Percentiles rank a stretch among this genome's conserved stretches.
Evolutionary conservation across 805 yeast genomes (phyloP).

Genomic region (Komagataella mondaviorum): DNA sequence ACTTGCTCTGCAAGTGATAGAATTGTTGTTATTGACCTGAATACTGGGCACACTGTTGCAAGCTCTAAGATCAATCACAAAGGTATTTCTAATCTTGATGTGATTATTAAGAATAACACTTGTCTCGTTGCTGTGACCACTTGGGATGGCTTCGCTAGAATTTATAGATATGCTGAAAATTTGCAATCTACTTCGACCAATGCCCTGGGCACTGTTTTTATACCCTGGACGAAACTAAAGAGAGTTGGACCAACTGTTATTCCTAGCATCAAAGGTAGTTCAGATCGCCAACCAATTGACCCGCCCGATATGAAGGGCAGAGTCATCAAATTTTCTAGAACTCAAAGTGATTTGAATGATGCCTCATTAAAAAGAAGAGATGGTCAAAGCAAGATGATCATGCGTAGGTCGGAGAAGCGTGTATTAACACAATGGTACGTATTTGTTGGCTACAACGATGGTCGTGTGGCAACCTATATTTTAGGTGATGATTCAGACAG

Average conservation of each 20-base stretch:
- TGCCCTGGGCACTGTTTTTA: background rate
- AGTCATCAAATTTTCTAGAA: slow-evolving; percentile 8
- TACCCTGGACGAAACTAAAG: slow-evolving; percentile 9
- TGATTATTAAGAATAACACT: slow-evolving; percentile 5
- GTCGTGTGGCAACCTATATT: slow-evolving; percentile 14
- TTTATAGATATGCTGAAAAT: slow-evolving; percentile 11
- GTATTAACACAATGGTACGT: slow-evolving; percentile 12
- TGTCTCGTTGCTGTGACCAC: slow-evolving; percentile 22
- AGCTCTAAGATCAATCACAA: slow-evolving; percentile 18
- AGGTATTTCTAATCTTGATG: slow-evolving; percentile 19
- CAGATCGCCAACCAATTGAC: background rate
- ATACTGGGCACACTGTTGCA: slow-evolving; percentile 1
- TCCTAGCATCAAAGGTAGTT: slow-evolving; percentile 3
- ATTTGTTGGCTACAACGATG: slow-evolving; percentile 19
- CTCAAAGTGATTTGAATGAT: slow-evolving; percentile 8
- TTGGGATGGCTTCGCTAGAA: slow-evolving; percentile 38
- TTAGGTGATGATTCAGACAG: background rate
- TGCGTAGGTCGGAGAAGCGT: slow-evolving; percentile 14
- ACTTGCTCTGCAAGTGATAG: slow-evolving; percentile 37
- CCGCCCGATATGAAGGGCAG: slow-evolving; percentile 7
- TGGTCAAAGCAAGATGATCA: slow-evolving; percentile 19
- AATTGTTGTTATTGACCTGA: slow-evolving; percentile 16
- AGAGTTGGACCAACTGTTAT: slow-evolving; percentile 13
- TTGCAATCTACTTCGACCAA: background rate
- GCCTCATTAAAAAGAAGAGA: slow-evolving; percentile 8